phyloP scores from a whole-genome alignment of 2,329 filamentous ascomycete genomes.

The Xylaria sp. region DNA sequence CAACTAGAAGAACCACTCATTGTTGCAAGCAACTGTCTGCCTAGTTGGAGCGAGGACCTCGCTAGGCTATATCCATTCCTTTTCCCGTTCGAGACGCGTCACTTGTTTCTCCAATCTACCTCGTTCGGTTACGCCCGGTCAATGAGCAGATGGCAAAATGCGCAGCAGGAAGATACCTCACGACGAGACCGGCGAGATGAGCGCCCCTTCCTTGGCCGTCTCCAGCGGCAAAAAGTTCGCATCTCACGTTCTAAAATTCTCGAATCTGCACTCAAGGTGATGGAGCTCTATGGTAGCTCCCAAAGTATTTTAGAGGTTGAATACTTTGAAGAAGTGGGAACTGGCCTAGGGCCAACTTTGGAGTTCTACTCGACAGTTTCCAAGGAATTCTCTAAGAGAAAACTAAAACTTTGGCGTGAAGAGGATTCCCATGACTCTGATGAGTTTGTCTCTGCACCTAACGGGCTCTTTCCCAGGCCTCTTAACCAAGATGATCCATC shows the following conservation, averaged over 20 bases:
- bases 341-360: conserved; percentile 91
- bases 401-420: conserved; percentile 95
- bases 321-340: conserved; percentile 98
- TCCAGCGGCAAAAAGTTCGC: conserved; percentile 97
- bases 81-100: conserved; percentile 96
- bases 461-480: conserved; percentile 90
- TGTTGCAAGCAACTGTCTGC: conserved; percentile 95
- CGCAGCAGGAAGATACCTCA: conserved; percentile 82
- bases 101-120: conserved; percentile 96
- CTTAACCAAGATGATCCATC: conserved; percentile 84
- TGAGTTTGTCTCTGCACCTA: conserved; percentile 86
- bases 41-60: conserved; percentile 94
- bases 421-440: conserved; percentile 77
- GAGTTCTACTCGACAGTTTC: conserved; percentile 99
- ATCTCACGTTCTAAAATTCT: conserved; percentile 95
- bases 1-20: conserved; percentile 97
- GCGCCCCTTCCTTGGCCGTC: conserved; percentile 86
- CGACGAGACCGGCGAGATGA: conserved; percentile 89
- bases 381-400: conserved; percentile 96
- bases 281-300: conserved; percentile 98
- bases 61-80: conserved; percentile 94
- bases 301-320: conserved; percentile 97
- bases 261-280: conserved; percentile 96
- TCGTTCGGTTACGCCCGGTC: conserved; percentile 98
- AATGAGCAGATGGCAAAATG: conserved; percentile 97